Percentiles rank a stretch among this genome's conserved stretches.
These are phyloP conservation scores for Aristolochia fimbriata DNA, from an alignment of 164 flowering plant genomes.

Conservation along the genomic window DNA sequence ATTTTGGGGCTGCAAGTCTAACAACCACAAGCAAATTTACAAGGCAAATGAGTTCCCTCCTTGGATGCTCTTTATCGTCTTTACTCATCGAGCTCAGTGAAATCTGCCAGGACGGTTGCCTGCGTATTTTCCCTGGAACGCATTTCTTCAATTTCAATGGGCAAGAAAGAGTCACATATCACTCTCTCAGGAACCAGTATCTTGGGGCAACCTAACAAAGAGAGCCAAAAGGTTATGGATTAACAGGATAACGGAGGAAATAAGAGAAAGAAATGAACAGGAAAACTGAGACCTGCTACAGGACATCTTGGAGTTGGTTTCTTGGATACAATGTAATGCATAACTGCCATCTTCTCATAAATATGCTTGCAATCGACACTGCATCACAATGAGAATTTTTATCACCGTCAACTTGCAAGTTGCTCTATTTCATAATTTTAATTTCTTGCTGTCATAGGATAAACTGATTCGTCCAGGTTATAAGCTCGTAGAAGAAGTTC, in stretches of 20 bases:
- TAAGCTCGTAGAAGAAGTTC: too few relatives aligned
- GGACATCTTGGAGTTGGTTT: constrained; percentile 38
- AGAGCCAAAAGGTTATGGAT: neutral
- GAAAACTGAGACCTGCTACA: constrained; percentile 48
- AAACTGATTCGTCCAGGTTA: too few relatives aligned
- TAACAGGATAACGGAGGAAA: neutral
- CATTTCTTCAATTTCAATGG: constrained; percentile 67
- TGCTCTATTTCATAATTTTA: neutral
- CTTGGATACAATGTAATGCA: constrained; percentile 38
- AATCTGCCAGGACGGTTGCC: constrained; percentile 49
- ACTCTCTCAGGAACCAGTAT: constrained; percentile 36
- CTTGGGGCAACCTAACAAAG: constrained; percentile 57
- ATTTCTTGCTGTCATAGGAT: too few relatives aligned
- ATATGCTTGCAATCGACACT: constrained; percentile 89
- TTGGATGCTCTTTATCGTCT: neutral
- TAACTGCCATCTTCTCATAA: constrained; percentile 64
- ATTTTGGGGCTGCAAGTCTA: too few relatives aligned
- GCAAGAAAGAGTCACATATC: constrained; percentile 54
- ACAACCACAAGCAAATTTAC: too few relatives aligned
- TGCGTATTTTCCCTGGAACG: constrained; percentile 31
- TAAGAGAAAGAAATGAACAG: neutral
- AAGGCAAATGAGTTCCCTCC: too few relatives aligned
- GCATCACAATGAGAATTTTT: constrained; percentile 11
- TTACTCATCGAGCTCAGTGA: constrained; percentile 54
- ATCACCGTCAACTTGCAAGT: neutral